Base-by-base conservation (phyloP, 257 asterid genomes). In the Mentha longifolia region DNA sequence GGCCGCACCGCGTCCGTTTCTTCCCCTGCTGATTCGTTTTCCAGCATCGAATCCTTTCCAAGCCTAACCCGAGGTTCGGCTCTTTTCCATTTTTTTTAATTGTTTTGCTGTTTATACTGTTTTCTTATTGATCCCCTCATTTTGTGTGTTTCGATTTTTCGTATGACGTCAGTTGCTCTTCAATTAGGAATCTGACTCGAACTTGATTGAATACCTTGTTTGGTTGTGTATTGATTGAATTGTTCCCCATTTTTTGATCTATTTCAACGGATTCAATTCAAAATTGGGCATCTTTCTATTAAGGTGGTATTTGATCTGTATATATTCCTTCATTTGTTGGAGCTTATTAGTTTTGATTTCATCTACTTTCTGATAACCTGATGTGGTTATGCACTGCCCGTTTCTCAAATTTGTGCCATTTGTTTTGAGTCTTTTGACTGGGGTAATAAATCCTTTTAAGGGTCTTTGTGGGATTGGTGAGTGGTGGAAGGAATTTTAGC, bases 41-140 rank as follows among this genome's bases (percentile, higher is more conserved):
- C 65, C 65, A 13, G 11, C 74, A 9, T 50, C 65, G 67, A 69
- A 72, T 52, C 77, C 22, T 78, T 77, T 62, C 68, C 79, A 71
- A 54, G 79, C 82, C 85, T 85, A 59, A 81, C 84, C 78, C 81
- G 91, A 85, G 97, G 97, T 90, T 62, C 35, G 33, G 35, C 14
- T 25, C 14, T 30, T 19, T 50, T 49, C 11, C 25, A 41, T 11
- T n/a, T 2, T n/a, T 9, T 9, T 31, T 19, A 50, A 52, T 42
- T 43, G 8, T 4, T 13, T 42, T 20, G 49, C 7, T 1, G 19
- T 8, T 46, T 31, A 12, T 13, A 5, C 11, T 2, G 25, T 5
- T 4, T 9, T 50, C 50, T 50, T 41, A 39, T 59, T 46, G 61
- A 51, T 67, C 64, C 17, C 31, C 22, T 13, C 47, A 43, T 19